Evolutionary conservation across 2,329 filamentous ascomycete genomes (phyloP), one percentile per base, ranked within the genome.

Genomic region (Neospermospora avenae): DNA sequence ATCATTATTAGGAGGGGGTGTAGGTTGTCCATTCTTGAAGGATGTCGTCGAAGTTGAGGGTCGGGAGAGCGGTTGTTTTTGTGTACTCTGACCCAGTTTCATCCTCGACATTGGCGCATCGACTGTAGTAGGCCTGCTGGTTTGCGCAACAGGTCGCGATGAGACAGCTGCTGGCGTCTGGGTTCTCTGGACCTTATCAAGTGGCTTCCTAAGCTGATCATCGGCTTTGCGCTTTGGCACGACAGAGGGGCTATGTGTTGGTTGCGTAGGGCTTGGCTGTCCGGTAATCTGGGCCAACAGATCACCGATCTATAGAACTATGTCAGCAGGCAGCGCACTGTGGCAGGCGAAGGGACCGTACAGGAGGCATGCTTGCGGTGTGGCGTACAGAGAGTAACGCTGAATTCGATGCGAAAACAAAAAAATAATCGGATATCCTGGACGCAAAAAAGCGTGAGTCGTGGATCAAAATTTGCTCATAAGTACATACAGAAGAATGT

Each of bases 281-380:
- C 84, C 84, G 65, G 77, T 82, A 65, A 88, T 87, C 70, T 84
- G 81, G 65, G 83, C 84, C 35, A 85, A 77, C n/a, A 85, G 75
- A 64, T 84, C 81, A 62, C 78, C 74, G 67, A 85, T 84, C 80
- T 82, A 61, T 45, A 63, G 6, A 45, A 31, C 39, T 11, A n/a
- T 41, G 22, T 57, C 24, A 57, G 42, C 20, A 49, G 34, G 31
- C 20, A 34, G 11, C 22, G 22, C 34, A 10, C 31, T 10, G 22
- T 39, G 14, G 28, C 39, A 7, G 31, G 34, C 14, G 14, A 41
- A 49, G 13, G 34, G 28, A n/a, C 31, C 31, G 54, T 57, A 57
- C 55, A 48, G 55, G 55, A 57, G 55, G 55, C 55, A 57, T 57
- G 44, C 8, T 49, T 57, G 31, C n/a, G 22, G 55, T 48, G 31